Evolutionary conservation across 371 early-diverging fungal genomes (phyloP).

Genomic region (Mucor mucedo): DNA sequence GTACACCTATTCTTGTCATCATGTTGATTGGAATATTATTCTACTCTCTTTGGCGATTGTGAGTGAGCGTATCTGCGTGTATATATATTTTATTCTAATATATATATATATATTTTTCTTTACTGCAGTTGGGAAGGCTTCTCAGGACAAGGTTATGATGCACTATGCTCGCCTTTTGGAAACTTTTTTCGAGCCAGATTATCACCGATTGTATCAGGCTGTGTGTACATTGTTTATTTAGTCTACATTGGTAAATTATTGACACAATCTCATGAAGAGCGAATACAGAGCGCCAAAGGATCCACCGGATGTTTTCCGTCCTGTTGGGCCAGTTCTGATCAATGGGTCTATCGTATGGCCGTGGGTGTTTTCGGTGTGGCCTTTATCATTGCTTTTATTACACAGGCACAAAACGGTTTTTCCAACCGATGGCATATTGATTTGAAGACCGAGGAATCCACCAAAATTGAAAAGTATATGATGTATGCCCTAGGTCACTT

Average conservation of each 20-base stretch:
- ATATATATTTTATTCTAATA: not conserved
- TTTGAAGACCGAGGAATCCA: slow-evolving; percentile 7
- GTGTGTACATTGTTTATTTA: slow-evolving; percentile 31
- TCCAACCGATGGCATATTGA: slow-evolving; percentile 27
- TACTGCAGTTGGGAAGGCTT: slow-evolving; percentile 29
- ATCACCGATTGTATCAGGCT: slow-evolving; percentile 31
- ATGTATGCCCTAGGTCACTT: slow-evolving; percentile 27
- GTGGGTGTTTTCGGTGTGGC: slow-evolving; percentile 30
- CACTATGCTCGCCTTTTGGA: slow-evolving; percentile 12
- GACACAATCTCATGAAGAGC: slow-evolving; percentile 12
- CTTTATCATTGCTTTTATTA: slow-evolving; percentile 34
- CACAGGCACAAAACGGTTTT: slow-evolving; percentile 28
- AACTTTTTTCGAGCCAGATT: slow-evolving; percentile 37
- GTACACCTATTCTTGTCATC: slow-evolving; percentile 26
- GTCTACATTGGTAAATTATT: slow-evolving; percentile 24
- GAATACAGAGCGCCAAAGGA: slow-evolving; percentile 2
- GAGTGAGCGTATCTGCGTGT: not conserved
- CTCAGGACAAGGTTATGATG: slow-evolving; percentile 34
- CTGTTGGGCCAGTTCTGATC: slow-evolving; percentile 27
- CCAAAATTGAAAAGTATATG: slow-evolving; percentile 12
- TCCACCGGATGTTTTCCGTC: slow-evolving; percentile 29
- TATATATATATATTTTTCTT: not conserved
- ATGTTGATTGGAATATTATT: slow-evolving; percentile 26
- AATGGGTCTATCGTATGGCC: slow-evolving; percentile 22
- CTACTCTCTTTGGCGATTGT: slow-evolving; percentile 12